Percentiles rank a stretch among this genome's conserved stretches.
Conservation (phyloP, 2,329 filamentous ascomycete genomes). For the Penicillium palitans region DNA sequence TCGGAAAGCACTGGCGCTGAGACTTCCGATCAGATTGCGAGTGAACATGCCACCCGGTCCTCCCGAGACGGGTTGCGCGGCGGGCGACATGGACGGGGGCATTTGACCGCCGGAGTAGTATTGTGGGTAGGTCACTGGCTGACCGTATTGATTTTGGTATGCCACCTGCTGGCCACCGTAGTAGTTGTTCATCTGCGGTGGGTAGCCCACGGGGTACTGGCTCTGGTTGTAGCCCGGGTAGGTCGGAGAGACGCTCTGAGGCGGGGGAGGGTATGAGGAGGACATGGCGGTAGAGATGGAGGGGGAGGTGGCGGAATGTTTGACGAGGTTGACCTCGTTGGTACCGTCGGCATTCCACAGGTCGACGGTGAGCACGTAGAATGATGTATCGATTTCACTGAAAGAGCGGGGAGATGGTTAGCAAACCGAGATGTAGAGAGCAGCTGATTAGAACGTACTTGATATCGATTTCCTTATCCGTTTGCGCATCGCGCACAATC, state of each 20-base stretch:
- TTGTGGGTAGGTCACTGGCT: constrained; percentile 35
- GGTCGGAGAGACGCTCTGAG: constrained; percentile 40
- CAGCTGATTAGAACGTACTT: constrained; percentile 58
- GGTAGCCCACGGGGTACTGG: constrained; percentile 42
- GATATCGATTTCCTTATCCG: constrained; percentile 78
- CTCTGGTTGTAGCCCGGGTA: constrained; percentile 41
- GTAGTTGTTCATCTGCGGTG: constrained; percentile 39
- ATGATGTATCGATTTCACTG: constrained; percentile 68
- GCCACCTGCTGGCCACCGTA: constrained; percentile 37
- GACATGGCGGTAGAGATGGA: constrained; percentile 80
- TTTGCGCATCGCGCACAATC: constrained; percentile 71
- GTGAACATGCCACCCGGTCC: constrained; percentile 83
- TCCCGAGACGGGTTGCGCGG: constrained; percentile 37
- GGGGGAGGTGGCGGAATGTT: constrained; percentile 65
- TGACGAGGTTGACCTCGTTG: constrained; percentile 67
- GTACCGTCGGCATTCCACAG: constrained; percentile 63
- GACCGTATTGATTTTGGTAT: constrained; percentile 39
- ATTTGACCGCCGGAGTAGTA: constrained; percentile 35
- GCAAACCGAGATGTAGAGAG: not conserved
- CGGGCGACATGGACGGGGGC: constrained; percentile 39
- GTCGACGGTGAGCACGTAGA: constrained; percentile 69
- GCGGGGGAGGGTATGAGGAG: constrained; percentile 66
- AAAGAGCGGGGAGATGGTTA: constrained; percentile 34
- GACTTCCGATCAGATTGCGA: constrained; percentile 87
- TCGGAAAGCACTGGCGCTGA: constrained; percentile 83